Percentiles rank a stretch among this genome's conserved stretches.
phyloP scores from a whole-genome alignment of 768 basidiomycete species.

The Leccinum olivaceopallidum region DNA sequence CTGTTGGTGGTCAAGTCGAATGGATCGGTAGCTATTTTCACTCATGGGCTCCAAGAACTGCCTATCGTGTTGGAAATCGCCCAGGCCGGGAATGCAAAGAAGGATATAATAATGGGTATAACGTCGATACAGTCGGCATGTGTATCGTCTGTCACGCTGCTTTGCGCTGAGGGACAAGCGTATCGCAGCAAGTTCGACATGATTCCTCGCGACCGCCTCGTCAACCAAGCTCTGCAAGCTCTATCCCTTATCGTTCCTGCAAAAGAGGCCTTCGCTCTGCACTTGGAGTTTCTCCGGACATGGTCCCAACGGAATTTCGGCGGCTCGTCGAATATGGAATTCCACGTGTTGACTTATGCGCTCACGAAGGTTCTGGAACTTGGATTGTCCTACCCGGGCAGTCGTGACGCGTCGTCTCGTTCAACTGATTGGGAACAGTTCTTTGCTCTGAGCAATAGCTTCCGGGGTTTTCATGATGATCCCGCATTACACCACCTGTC shows the following conservation, averaged over 20 bases:
- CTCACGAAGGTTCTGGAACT: slow-evolving; percentile 50
- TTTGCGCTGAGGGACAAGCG: slow-evolving; percentile 51
- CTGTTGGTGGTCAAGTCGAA: slow-evolving; percentile 64
- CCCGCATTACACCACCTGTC: slow-evolving; percentile 49
- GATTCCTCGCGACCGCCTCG: slow-evolving; percentile 54
- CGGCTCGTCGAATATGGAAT: slow-evolving; percentile 49
- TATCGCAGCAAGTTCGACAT: slow-evolving; percentile 55
- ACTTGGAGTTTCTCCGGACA: slow-evolving; percentile 52
- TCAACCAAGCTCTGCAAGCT: slow-evolving; percentile 57
- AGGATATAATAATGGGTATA: slow-evolving; percentile 32
- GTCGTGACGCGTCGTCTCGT: slow-evolving; percentile 12
- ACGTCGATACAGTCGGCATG: slow-evolving; percentile 48
- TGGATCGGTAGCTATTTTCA: slow-evolving; percentile 55
- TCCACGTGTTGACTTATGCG: slow-evolving; percentile 54
- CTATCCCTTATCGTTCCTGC: slow-evolving; percentile 62
- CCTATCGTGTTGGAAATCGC: slow-evolving; percentile 35
- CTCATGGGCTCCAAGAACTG: slow-evolving; percentile 55
- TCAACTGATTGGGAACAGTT: slow-evolving; percentile 51
- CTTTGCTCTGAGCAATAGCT: slow-evolving; percentile 40
- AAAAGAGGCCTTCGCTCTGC: slow-evolving; percentile 55
- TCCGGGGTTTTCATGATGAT: slow-evolving; percentile 58
- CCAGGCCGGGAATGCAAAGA: slow-evolving; percentile 8
- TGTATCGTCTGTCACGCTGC: slow-evolving; percentile 51
- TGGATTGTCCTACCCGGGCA: slow-evolving; percentile 27
- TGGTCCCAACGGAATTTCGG: slow-evolving; percentile 55